These are phyloP conservation scores for Saccharomyces hybrid DNA, from an alignment of 1,139 yeast genomes.

Conservation along the genomic window DNA sequence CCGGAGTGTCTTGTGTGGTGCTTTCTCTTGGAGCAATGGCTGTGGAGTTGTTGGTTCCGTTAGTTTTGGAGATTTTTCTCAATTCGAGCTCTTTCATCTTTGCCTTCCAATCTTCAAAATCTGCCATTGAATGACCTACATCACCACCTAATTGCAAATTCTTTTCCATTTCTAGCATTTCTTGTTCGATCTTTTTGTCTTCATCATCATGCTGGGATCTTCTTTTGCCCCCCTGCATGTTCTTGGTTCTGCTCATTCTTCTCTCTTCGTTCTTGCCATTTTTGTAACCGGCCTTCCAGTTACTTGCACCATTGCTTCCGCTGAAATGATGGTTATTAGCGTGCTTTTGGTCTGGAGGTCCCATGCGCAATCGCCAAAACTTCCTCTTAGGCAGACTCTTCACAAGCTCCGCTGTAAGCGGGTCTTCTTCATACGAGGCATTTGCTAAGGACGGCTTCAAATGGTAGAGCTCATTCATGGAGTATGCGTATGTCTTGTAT, in stretches of 20 bases:
- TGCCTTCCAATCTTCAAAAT: slow-evolving; percentile 66
- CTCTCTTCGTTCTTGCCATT: slow-evolving; percentile 12
- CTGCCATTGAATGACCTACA: slow-evolving; percentile 52
- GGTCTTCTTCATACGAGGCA: not conserved
- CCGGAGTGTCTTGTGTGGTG: slow-evolving; percentile 40
- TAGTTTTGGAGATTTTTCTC: slow-evolving; percentile 52
- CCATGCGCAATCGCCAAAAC: slow-evolving; percentile 30
- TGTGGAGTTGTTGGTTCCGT: not conserved
- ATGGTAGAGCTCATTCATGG: slow-evolving; percentile 19
- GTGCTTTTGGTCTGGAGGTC: slow-evolving; percentile 16
- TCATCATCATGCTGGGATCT: slow-evolving; percentile 1
- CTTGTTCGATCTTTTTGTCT: slow-evolving; percentile 9
- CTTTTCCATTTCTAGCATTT: slow-evolving; percentile 16
- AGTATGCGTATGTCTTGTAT: slow-evolving; percentile 16
- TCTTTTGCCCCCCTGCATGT: not conserved
- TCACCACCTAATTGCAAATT: slow-evolving; percentile 20
- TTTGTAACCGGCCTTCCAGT: slow-evolving; percentile 5
- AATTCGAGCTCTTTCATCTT: slow-evolving; percentile 53
- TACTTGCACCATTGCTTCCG: slow-evolving; percentile 5
- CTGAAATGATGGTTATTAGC: slow-evolving; percentile 7
- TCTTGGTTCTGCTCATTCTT: not conserved
- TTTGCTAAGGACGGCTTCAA: not conserved
- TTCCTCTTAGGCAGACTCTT: slow-evolving; percentile 26
- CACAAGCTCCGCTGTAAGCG: not conserved
- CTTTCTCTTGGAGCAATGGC: not conserved